Evolutionary conservation across 768 basidiomycete species (phyloP).

Genomic region (Podaxis sp.): DNA sequence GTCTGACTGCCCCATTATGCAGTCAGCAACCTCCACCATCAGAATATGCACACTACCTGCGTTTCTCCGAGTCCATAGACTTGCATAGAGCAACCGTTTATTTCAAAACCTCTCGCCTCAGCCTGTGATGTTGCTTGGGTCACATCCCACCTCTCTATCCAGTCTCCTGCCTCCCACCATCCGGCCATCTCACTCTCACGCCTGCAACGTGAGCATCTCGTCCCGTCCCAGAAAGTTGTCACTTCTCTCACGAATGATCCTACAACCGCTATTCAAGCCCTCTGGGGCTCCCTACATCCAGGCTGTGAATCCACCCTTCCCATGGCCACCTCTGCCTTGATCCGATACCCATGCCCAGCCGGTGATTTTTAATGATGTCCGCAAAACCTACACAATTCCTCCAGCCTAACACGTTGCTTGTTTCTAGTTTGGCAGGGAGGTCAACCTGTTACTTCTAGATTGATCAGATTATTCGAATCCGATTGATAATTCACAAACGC

Average conservation of each 20-base stretch:
- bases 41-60: neutral
- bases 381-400: neutral
- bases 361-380: constrained; percentile 3
- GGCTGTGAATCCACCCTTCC: neutral
- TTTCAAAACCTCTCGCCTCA: neutral
- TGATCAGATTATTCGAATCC: constrained; percentile 3
- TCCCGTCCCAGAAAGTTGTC: constrained; percentile 6
- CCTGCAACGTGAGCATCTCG: constrained; percentile 9
- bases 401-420: neutral
- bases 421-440: neutral
- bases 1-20: neutral
- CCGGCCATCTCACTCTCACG: constrained; percentile 16
- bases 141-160: neutral
- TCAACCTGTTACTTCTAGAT: neutral
- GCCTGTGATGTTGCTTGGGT: neutral
- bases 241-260: constrained; percentile 18
- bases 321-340: constrained; percentile 2
- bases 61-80: constrained; percentile 7
- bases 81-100: neutral
- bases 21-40: neutral
- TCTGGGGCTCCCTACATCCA: constrained; percentile 5
- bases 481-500: neutral
- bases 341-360: constrained; percentile 2
- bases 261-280: neutral
- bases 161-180: constrained; percentile 18